These are phyloP conservation scores for Aphanocladium album DNA, from an alignment of 2,329 filamentous ascomycete species.

Conservation along the genomic window DNA sequence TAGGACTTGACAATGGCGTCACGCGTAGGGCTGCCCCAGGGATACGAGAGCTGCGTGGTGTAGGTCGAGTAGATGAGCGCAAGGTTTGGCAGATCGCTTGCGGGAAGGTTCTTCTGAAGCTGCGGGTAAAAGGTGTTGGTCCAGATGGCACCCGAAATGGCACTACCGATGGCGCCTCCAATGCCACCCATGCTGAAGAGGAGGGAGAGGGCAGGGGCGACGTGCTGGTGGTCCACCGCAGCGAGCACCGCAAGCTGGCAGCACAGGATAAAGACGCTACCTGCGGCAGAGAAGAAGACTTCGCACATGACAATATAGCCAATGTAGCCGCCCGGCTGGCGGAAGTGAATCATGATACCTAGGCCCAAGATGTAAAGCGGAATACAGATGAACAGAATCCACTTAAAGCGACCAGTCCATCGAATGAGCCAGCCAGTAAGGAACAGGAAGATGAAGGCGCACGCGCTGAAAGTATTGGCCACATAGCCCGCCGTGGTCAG, in stretches of 20 bases:
- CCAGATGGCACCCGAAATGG: constrained; percentile 21
- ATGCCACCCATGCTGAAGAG: not conserved
- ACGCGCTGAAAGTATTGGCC: constrained; percentile 45
- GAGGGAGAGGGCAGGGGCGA: not conserved
- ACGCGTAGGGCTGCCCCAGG: not conserved
- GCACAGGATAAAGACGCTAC: constrained; percentile 52
- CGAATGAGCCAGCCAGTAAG: constrained; percentile 43
- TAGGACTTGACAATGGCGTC: not conserved
- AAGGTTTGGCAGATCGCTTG: not conserved
- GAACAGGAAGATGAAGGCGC: constrained; percentile 45
- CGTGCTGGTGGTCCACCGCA: constrained; percentile 40
- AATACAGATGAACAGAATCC: constrained; percentile 25
- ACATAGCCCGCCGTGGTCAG: constrained; percentile 43
- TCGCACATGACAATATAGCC: constrained; percentile 55
- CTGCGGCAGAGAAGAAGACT: constrained; percentile 54
- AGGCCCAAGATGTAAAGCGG: constrained; percentile 31
- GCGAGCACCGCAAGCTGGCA: constrained; percentile 56
- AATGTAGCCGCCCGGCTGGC: constrained; percentile 41
- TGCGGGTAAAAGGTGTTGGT: constrained; percentile 16
- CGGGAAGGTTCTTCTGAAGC: not conserved
- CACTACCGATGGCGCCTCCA: constrained; percentile 17
- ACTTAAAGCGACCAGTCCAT: constrained; percentile 44
- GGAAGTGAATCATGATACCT: constrained; percentile 40
- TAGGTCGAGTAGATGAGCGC: not conserved
- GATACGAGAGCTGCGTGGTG: not conserved